Percentiles rank a stretch among this genome's conserved stretches.
Evolutionary conservation across 768 basidiomycete species (phyloP).

Genomic region (Suillus spraguei): DNA sequence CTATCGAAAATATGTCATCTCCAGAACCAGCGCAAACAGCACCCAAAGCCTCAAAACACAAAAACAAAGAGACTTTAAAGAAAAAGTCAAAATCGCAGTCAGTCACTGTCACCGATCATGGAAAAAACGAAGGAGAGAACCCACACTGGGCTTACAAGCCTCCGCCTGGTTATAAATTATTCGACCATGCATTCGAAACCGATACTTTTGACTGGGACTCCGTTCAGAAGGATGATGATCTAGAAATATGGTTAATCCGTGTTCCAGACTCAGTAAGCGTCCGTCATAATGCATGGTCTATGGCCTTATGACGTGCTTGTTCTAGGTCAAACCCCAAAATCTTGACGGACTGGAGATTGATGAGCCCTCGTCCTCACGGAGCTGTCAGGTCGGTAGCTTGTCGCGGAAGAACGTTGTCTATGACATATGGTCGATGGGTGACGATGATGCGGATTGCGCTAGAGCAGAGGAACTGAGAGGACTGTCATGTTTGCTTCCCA

Average conservation of each 20-base stretch:
- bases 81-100: constrained; percentile 12
- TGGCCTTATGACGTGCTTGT: neutral
- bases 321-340: constrained; percentile 67
- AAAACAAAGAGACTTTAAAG: constrained; percentile 21
- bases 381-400: constrained; percentile 49
- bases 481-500: constrained; percentile 65
- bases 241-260: constrained; percentile 73
- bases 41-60: constrained; percentile 9
- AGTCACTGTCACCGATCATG: constrained; percentile 26
- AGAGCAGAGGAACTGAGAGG: constrained; percentile 67
- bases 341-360: constrained; percentile 55
- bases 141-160: constrained; percentile 63
- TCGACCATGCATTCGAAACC: constrained; percentile 48
- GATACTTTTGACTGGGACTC: constrained; percentile 71
- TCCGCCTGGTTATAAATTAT: constrained; percentile 49
- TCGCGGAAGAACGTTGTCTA: constrained; percentile 56
- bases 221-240: constrained; percentile 53
- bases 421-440: constrained; percentile 67
- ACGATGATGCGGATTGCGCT: constrained; percentile 34
- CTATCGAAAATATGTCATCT: constrained; percentile 24
- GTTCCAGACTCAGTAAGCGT: constrained; percentile 59
- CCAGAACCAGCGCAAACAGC: constrained; percentile 20
- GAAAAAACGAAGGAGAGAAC: constrained; percentile 56
- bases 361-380: constrained; percentile 41
- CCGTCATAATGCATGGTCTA: constrained; percentile 27